Base-by-base conservation (phyloP, 2,329 filamentous ascomycete species). In the Colletotrichum orbiculare region DNA sequence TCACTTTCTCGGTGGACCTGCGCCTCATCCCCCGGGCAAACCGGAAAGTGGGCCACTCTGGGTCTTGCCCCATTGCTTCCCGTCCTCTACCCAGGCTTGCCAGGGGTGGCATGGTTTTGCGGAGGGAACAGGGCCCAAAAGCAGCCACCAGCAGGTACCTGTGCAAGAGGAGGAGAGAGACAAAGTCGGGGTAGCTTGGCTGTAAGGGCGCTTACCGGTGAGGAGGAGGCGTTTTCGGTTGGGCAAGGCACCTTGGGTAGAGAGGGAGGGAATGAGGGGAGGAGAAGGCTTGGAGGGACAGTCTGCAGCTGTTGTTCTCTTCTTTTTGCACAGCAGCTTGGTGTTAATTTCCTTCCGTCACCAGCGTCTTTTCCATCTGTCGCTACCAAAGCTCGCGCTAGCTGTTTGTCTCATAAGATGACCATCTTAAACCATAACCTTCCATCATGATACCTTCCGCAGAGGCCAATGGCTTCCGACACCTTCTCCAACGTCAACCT, bases 381-480 rank as follows among this genome's bases (percentile, higher is more conserved):
- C 49, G 17, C 43, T 25, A 25, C 25, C 25, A 25, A 3, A 25
- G 25, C 25, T 25, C 25, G 25, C 25, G 25, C 25, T 25, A 5
- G 25, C 25, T 25, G 25, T 25, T 25, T 25, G 25, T 25, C 3
- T 25, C 25, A 25, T 25, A 25, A 25, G 4, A 66, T 67, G 65
- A 39, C 17, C 39, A 54, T 41, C 17, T 15, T n/a, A 8, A 47
- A 6, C 46, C 35, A 25, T 8, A 39, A 3, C 9, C 35, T 38
- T 12, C 39, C 53, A 52, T 33, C 39, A 68, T 68, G 66, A 68
- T 63, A 60, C 9, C 62, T 48, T 62, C 63, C 42, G 68, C 68
- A 13, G 68, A 73, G 66, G 68, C 68, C 64, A 60, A 69, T 54
- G 70, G 72, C 56, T 59, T 68, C 64, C 71, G 69, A 39, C 64